These are phyloP conservation scores for Chamaenerion angustifolium DNA, from an alignment of 345 rosid species.

Conservation along the genomic window DNA sequence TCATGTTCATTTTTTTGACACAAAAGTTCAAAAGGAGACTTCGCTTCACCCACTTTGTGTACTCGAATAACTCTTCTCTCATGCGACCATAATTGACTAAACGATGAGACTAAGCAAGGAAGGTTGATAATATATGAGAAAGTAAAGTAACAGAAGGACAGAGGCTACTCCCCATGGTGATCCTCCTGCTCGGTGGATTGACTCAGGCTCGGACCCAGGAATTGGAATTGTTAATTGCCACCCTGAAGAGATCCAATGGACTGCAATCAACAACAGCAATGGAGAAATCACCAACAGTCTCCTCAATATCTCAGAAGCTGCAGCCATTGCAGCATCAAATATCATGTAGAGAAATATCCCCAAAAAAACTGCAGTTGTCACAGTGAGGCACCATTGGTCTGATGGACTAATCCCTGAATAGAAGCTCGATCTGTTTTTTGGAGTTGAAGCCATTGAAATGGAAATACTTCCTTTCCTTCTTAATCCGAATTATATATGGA, in stretches of 20 bases:
- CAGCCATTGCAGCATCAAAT: conserved; percentile 40
- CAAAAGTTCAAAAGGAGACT: not conserved
- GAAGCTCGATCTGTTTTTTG: conserved; percentile 9
- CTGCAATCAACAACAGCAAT: conserved; percentile 27
- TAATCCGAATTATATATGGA: no score
- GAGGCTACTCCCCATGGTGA: conserved; percentile 43
- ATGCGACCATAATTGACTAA: not conserved
- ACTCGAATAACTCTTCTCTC: no score
- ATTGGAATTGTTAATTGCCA: conserved; percentile 19
- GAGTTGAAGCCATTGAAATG: not conserved
- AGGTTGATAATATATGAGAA: conserved; percentile 36
- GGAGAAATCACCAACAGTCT: conserved; percentile 36
- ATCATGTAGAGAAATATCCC: conserved; percentile 30
- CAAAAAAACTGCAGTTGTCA: conserved; percentile 11
- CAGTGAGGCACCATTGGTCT: conserved; percentile 28
- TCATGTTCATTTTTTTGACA: no score
- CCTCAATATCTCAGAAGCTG: conserved; percentile 37
- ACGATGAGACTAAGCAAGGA: conserved; percentile 22
- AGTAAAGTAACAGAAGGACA: conserved; percentile 25
- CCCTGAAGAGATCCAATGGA: conserved; percentile 44
- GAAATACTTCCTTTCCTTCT: no score
- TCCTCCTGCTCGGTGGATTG: conserved; percentile 41
- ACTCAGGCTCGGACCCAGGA: conserved; percentile 40
- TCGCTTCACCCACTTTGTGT: not conserved
- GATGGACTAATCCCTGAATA: conserved; percentile 11